Evolutionary conservation across 2,329 filamentous ascomycete species (phyloP).

Genomic region (Periconia macrospinosa): DNA sequence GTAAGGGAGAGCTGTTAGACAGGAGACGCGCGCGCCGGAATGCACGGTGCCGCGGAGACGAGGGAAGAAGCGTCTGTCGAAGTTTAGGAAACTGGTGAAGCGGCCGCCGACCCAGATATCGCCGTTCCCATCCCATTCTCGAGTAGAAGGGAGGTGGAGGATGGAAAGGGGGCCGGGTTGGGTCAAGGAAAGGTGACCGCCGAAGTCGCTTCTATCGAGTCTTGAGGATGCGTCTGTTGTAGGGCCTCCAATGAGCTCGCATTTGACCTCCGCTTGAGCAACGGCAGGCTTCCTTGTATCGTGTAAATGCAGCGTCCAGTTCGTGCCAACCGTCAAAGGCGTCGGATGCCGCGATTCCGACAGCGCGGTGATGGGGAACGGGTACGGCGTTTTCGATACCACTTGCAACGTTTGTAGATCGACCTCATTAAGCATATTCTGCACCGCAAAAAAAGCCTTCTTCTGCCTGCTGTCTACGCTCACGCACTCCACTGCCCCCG

Average conservation of each 20-base stretch:
- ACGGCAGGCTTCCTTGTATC: conserved; percentile 63
- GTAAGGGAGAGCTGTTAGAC: conserved; percentile 69
- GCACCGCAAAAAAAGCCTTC: conserved; percentile 78
- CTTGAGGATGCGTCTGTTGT: conserved; percentile 34
- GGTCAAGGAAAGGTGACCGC: conserved; percentile 69
- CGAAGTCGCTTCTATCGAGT: conserved; percentile 56
- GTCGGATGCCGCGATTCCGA: conserved; percentile 68
- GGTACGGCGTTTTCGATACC: conserved; percentile 70
- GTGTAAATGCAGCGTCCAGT: conserved; percentile 77
- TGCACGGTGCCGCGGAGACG: conserved; percentile 76
- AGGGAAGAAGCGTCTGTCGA: conserved; percentile 85
- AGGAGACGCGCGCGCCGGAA: conserved; percentile 78
- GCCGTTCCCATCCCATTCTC: conserved; percentile 62
- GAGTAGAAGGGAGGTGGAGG: conserved; percentile 69
- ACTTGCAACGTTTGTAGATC: conserved; percentile 74
- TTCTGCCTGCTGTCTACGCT: conserved; percentile 70
- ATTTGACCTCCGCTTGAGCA: conserved; percentile 20
- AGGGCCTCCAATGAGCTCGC: conserved; percentile 28
- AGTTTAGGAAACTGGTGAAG: conserved; percentile 85
- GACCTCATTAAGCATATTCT: conserved; percentile 76
- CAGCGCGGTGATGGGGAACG: conserved; percentile 80
- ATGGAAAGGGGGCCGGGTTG: conserved; percentile 83
- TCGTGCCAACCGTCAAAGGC: conserved; percentile 83
- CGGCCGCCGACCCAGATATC: conserved; percentile 88
- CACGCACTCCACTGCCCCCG: conserved; percentile 76